A percentile compares a stretch with the other conserved stretches of the same genome.
These are phyloP conservation scores for Oryza punctata DNA, from an alignment of 176 grass and related monocot species.

Conservation along the genomic window DNA sequence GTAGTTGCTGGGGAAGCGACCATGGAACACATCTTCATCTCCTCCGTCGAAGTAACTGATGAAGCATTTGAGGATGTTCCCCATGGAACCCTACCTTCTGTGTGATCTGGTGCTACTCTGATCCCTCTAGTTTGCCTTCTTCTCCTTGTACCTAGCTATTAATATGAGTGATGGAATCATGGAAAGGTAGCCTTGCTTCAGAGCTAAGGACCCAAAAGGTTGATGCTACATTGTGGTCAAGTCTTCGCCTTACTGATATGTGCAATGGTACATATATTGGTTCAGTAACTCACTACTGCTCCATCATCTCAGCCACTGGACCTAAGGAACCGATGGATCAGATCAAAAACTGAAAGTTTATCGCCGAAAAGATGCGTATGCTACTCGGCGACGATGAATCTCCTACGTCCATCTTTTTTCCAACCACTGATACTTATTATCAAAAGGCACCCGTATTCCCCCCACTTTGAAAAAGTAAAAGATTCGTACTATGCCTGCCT, in stretches of 20 bases:
- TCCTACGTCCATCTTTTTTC: neutral
- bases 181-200: neutral
- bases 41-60: neutral
- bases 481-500: neutral
- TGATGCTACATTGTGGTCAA: neutral
- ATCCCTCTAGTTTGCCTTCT: neutral
- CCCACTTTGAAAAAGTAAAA: neutral
- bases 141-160: neutral
- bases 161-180: neutral
- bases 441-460: neutral
- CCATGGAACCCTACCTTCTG: neutral
- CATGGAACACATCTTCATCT: neutral
- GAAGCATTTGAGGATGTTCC: neutral
- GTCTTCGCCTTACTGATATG: too few relatives aligned
- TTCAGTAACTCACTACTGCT: too few relatives aligned
- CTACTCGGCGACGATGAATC: neutral
- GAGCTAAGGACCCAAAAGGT: neutral
- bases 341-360: too few relatives aligned
- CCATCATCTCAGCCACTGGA: too few relatives aligned
- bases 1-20: neutral
- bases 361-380: too few relatives aligned
- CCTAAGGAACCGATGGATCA: too few relatives aligned
- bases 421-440: neutral
- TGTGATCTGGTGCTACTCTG: neutral
- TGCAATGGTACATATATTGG: too few relatives aligned